Conservation (phyloP, 768 basidiomycete genomes). For the Pholiota microspora region DNA sequence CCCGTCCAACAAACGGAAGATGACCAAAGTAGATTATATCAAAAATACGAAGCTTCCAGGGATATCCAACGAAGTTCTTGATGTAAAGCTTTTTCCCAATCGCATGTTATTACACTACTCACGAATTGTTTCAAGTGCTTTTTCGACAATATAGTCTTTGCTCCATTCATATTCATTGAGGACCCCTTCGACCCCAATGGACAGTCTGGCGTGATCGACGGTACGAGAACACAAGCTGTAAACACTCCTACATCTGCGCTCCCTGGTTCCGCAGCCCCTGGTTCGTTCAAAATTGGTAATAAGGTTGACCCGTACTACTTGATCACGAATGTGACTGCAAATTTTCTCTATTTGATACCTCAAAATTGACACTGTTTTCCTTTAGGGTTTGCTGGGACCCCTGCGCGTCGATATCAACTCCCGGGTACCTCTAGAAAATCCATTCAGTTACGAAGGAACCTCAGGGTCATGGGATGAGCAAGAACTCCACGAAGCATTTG, state of each 20-base stretch:
- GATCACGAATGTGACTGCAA: constrained; percentile 70
- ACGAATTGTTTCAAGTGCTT: constrained; percentile 61
- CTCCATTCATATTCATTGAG: constrained; percentile 96
- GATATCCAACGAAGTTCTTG: constrained; percentile 77
- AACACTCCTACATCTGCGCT: constrained; percentile 23
- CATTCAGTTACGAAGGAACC: constrained; percentile 68
- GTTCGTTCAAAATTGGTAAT: constrained; percentile 49
- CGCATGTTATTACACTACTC: not conserved
- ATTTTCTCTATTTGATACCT: not conserved
- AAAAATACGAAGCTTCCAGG: constrained; percentile 90
- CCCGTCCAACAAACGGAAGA: constrained; percentile 95
- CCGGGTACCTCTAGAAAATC: constrained; percentile 57
- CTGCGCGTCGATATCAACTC: constrained; percentile 66
- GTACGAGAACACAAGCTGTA: constrained; percentile 34
- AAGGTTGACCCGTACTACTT: constrained; percentile 93
- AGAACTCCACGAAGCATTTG: constrained; percentile 63
- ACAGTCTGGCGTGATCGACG: constrained; percentile 48
- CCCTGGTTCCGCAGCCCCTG: constrained; percentile 17
- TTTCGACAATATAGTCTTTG: constrained; percentile 95
- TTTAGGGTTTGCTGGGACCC: constrained; percentile 62
- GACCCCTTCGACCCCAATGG: constrained; percentile 76
- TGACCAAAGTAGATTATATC: constrained; percentile 93
- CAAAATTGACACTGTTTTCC: not conserved
- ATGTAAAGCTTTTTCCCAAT: constrained; percentile 48
- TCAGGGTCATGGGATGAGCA: constrained; percentile 65